phyloP scores from a whole-genome alignment of 441 rosid species.

The Gossypium laxum region DNA sequence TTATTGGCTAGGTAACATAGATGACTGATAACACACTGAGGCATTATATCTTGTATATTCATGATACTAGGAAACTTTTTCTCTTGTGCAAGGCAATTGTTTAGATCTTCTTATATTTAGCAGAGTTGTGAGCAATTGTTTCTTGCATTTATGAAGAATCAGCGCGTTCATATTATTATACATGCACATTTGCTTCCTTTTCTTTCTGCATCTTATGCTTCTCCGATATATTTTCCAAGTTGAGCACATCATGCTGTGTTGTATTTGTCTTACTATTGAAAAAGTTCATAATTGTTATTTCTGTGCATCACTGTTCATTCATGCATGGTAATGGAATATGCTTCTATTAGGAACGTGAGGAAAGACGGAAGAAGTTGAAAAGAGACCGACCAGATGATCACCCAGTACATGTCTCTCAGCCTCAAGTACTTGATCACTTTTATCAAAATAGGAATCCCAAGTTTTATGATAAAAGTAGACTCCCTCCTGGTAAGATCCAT shows the following conservation, averaged over 20 bases:
- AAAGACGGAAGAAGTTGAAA: slow-evolving; percentile 70
- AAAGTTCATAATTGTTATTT: neutral
- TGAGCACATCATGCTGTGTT: neutral
- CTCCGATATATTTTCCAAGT: neutral
- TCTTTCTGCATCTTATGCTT: neutral
- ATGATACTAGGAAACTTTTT: neutral
- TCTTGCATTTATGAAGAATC: neutral
- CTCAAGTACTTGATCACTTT: slow-evolving; percentile 36
- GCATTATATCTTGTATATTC: neutral
- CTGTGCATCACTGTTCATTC: neutral
- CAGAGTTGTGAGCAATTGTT: neutral
- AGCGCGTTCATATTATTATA: neutral
- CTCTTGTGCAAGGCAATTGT: neutral
- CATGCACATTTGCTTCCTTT: neutral
- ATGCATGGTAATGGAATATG: neutral
- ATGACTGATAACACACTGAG: neutral
- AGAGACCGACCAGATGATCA: slow-evolving; percentile 54
- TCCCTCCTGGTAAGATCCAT: slow-evolving; percentile 63
- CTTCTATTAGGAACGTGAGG: slow-evolving; percentile 74
- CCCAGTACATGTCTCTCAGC: slow-evolving; percentile 41
- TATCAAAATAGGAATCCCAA: slow-evolving; percentile 38
- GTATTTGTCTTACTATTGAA: neutral
- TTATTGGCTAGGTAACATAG: neutral
- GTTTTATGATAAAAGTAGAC: slow-evolving; percentile 56
- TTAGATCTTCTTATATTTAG: neutral